Conservation (phyloP, 2,329 filamentous ascomycete species). For the Colletotrichum sp. region DNA sequence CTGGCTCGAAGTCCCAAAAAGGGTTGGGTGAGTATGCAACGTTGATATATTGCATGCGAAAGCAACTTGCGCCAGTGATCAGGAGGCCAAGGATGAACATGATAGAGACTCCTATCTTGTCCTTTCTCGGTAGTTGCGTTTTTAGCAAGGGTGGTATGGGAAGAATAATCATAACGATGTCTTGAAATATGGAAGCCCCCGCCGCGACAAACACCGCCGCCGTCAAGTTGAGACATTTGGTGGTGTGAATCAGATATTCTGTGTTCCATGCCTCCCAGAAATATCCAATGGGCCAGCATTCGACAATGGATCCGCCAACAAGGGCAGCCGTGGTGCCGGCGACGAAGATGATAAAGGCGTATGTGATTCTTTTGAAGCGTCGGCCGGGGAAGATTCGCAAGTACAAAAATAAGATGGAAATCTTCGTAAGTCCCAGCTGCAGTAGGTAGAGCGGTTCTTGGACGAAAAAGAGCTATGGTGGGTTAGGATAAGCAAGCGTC, state of each 20-base stretch:
- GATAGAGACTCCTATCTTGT: background rate
- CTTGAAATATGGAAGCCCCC: background rate
- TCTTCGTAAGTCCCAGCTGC: background rate
- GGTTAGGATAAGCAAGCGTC: background rate
- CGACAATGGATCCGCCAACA: background rate
- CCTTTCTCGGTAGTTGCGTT: background rate
- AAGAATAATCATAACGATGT: background rate
- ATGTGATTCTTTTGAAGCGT: background rate
- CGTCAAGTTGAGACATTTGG: background rate
- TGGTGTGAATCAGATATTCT: background rate
- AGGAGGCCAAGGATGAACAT: background rate
- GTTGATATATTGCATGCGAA: background rate
- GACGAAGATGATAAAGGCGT: background rate
- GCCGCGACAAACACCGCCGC: background rate
- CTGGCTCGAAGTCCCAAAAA: constrained; percentile 1
- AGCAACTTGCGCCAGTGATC: background rate
- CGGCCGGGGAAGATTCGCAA: background rate
- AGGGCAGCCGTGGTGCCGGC: background rate
- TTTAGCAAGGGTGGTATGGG: background rate
- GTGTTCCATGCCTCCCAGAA: background rate
- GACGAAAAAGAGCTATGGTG: background rate
- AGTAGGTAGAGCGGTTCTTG: background rate
- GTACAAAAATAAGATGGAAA: background rate
- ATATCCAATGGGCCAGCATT: background rate
- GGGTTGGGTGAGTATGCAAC: background rate